Conservation (phyloP, 805 yeast genomes). For the Kockiozyma suomiensis region DNA sequence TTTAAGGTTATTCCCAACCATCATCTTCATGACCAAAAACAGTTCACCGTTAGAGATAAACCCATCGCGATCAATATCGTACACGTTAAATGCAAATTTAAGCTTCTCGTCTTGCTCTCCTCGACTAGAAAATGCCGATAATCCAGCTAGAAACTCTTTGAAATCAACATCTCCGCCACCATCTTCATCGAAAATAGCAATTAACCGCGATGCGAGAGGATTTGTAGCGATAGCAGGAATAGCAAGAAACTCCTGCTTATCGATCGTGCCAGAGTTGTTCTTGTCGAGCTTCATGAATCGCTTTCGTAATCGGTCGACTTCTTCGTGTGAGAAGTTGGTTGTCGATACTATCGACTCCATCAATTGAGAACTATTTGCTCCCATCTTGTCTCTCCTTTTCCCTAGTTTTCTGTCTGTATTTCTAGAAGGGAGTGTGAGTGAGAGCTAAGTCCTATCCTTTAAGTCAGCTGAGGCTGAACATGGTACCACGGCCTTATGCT, state of each 20-base stretch:
- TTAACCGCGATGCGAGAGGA: slow-evolving; percentile 84
- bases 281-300: slow-evolving; percentile 94
- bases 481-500: neutral
- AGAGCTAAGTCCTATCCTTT: too few species aligned
- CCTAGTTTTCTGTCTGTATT: too few species aligned
- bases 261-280: slow-evolving; percentile 90
- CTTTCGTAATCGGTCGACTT: slow-evolving; percentile 85
- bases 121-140: slow-evolving; percentile 84
- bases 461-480: neutral
- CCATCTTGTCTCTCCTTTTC: slow-evolving; percentile 54
- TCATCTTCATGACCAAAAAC: slow-evolving; percentile 86
- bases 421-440: too few species aligned
- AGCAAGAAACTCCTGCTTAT: slow-evolving; percentile 82
- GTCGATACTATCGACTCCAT: slow-evolving; percentile 77
- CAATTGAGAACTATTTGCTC: slow-evolving; percentile 60
- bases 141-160: slow-evolving; percentile 86
- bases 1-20: slow-evolving; percentile 91
- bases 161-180: slow-evolving; percentile 93
- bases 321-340: slow-evolving; percentile 85
- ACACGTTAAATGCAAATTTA: slow-evolving; percentile 86
- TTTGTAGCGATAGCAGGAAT: slow-evolving; percentile 91
- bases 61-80: slow-evolving; percentile 96
- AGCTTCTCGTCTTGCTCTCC: slow-evolving; percentile 80
- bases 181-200: slow-evolving; percentile 93
- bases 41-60: slow-evolving; percentile 93